Evolutionary conservation across 2,329 filamentous ascomycete species (phyloP).

Genomic region (Sporothrix luriei): DNA sequence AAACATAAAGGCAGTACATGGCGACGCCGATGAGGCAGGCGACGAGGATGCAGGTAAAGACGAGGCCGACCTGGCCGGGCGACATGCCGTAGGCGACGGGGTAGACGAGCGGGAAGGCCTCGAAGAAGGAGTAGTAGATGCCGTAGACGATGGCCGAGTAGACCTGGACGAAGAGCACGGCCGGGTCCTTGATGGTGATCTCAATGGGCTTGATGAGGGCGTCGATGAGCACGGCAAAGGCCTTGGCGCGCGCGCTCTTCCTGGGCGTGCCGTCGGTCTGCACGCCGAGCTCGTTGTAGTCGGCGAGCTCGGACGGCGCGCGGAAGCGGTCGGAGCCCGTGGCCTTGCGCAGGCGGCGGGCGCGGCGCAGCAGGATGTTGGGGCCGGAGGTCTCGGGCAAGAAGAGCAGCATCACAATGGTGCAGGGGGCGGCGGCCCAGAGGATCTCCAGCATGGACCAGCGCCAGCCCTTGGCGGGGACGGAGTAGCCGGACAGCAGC

Average conservation of each 20-base stretch:
- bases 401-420: slow-evolving; percentile 38
- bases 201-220: slow-evolving; percentile 60
- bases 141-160: slow-evolving; percentile 65
- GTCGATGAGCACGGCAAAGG: slow-evolving; percentile 51
- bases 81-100: slow-evolving; percentile 62
- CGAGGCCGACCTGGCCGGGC: slow-evolving; percentile 59
- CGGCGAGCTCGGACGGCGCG: slow-evolving; percentile 63
- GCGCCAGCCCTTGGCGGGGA: slow-evolving; percentile 42
- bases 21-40: slow-evolving; percentile 56
- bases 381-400: slow-evolving; percentile 49
- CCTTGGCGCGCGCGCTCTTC: neutral
- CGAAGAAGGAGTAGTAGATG: slow-evolving; percentile 66
- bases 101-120: slow-evolving; percentile 68
- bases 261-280: slow-evolving; percentile 47
- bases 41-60: slow-evolving; percentile 64
- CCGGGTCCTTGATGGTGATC: slow-evolving; percentile 62
- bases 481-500: slow-evolving; percentile 43
- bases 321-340: slow-evolving; percentile 61
- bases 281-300: slow-evolving; percentile 1
- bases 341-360: slow-evolving; percentile 53
- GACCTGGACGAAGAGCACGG: slow-evolving; percentile 63
- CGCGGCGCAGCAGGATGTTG: slow-evolving; percentile 58
- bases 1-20: slow-evolving; percentile 55
- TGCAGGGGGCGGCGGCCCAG: slow-evolving; percentile 49
- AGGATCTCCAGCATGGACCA: slow-evolving; percentile 44